These are phyloP conservation scores for Nemophila menziesii DNA, from an alignment of 257 asterid genomes.

Conservation along the genomic window DNA sequence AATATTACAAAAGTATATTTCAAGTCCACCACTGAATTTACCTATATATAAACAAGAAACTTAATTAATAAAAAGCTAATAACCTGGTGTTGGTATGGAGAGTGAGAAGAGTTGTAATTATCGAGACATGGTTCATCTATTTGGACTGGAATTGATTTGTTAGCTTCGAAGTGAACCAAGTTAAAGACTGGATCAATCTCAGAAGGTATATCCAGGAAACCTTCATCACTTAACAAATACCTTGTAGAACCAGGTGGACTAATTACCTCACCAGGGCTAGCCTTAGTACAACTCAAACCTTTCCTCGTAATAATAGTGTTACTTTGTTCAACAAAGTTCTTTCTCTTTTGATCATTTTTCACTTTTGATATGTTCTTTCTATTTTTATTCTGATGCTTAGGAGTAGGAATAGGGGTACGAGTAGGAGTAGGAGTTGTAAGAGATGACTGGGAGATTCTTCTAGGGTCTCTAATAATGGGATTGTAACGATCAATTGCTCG, in stretches of 20 bases:
- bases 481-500: conserved; percentile 50
- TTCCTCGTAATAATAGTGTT: conserved; percentile 8
- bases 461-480: conserved; percentile 37
- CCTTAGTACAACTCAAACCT: conserved; percentile 53
- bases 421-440: conserved; percentile 18
- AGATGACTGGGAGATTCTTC: conserved; percentile 17
- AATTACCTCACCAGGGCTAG: conserved; percentile 44
- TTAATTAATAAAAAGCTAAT: not conserved
- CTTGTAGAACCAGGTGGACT: conserved; percentile 74
- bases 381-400: conserved; percentile 11
- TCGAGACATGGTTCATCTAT: conserved; percentile 14
- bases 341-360: not conserved
- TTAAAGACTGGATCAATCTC: conserved; percentile 26
- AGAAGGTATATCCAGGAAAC: conserved; percentile 20
- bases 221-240: conserved; percentile 49
- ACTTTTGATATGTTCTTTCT: not conserved
- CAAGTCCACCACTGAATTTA: not conserved
- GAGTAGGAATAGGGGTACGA: conserved; percentile 14
- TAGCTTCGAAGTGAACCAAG: conserved; percentile 10
- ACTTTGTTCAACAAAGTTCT: conserved; percentile 1
- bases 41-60: not conserved
- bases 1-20: not conserved
- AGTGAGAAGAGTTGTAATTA: conserved; percentile 10
- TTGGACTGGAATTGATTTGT: conserved; percentile 1
- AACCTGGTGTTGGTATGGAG: conserved; percentile 49